Evolutionary conservation across 2,329 filamentous ascomycete species (phyloP).

Genomic region (Ciborinia camelliae): DNA sequence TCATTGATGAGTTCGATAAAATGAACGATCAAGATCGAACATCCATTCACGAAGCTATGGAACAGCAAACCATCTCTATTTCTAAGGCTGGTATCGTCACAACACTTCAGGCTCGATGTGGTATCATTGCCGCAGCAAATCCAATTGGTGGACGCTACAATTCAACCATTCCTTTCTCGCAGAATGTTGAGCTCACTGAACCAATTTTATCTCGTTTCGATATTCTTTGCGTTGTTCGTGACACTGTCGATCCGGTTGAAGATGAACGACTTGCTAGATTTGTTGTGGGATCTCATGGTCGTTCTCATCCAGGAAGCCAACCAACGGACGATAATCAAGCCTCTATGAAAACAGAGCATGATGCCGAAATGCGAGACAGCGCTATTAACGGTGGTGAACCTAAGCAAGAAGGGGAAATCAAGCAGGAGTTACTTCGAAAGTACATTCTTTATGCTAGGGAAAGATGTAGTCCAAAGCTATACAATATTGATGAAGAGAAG

Average conservation of each 20-base stretch:
- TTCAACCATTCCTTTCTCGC: conserved; percentile 88
- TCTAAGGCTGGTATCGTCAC: conserved; percentile 98
- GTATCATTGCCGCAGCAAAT: conserved; percentile 94
- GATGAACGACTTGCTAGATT: conserved; percentile 93
- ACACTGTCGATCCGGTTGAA: conserved; percentile 87
- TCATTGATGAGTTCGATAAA: conserved; percentile 99
- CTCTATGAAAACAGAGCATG: conserved; percentile 62
- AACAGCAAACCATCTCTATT: conserved; percentile 98
- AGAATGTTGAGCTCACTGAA: conserved; percentile 95
- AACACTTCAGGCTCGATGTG: conserved; percentile 90
- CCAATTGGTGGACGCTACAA: conserved; percentile 96
- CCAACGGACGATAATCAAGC: conserved; percentile 45
- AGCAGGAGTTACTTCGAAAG: conserved; percentile 87
- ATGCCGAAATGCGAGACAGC: conserved; percentile 45
- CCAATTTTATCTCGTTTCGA: conserved; percentile 98
- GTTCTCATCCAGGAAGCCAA: conserved; percentile 70
- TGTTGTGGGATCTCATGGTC: conserved; percentile 89
- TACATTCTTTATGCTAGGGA: conserved; percentile 96
- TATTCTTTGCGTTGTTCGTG: conserved; percentile 91
- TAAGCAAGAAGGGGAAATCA: conserved; percentile 67
- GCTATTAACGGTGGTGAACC: conserved; percentile 45
- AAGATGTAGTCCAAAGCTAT: conserved; percentile 84
- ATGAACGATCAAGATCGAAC: conserved; percentile 99
- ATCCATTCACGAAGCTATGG: conserved; percentile 99
- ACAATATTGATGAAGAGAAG: conserved; percentile 98